Evolutionary conservation across 768 basidiomycete genomes (phyloP), one percentile per base, ranked within the genome.

Genomic region (Kwoniella heveanensis): DNA sequence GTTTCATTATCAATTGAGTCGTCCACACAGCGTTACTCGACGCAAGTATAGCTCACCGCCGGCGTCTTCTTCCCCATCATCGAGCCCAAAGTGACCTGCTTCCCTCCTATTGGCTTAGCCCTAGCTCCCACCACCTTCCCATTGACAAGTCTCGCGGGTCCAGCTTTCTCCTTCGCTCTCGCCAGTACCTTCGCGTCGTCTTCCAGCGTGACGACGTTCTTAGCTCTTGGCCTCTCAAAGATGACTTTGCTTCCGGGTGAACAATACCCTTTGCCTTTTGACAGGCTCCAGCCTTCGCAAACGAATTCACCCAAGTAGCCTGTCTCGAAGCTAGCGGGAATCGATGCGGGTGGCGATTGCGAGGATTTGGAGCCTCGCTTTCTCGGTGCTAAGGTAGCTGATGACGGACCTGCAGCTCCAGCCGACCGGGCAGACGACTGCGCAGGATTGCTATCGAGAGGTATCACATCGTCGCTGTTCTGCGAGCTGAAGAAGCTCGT

Each of bases 191-290:
- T 54, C 13, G 47, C 46, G 32, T 72, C 73, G 7, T 65, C 51
- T 13, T 74, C 73, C 39, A 44, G 39, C 3, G n/a, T n/a, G n/a
- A 62, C 69, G 15, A 65, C 64, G 8, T 32, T 59, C 36, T 65
- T 68, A 17, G 71, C 62, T 57, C 73, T 71, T 2, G 72, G 75
- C 25, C 78, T 57, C 46, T 77, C 73, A 21, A 79, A 73, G 29
- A 70, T 56, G 39, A 79, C 66, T 49, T 71, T 76, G 25, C 61
- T 63, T 8, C 78, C 78, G 0, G 67, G 67, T 1, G 69, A 59
- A 56, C 77, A 78, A 57, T 79, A 79, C 6, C 78, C 78, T 65
- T 76, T 75, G 2, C 78, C 78, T 51, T 78, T 79, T 22, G 73
- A 77, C 30, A 79, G 54, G 44, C 71, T 72, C 77, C 77, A 77